Evolutionary conservation across 768 basidiomycete species (phyloP).

Genomic region (Lactarius sp.): DNA sequence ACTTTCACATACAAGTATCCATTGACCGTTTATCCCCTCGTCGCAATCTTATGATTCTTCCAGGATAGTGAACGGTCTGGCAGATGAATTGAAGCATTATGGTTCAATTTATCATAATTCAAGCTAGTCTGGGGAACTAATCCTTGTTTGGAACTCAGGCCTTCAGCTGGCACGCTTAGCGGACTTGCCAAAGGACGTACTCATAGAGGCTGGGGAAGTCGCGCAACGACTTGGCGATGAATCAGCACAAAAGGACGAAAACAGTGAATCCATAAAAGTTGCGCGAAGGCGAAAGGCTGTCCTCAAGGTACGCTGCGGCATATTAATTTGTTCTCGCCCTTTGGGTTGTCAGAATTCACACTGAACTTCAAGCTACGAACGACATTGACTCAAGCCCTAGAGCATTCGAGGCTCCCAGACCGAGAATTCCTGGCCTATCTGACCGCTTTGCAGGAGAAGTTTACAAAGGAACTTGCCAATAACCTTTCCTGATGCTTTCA

Average conservation of each 20-base stretch:
- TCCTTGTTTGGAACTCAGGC: constrained; percentile 43
- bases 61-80: constrained; percentile 71
- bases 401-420: constrained; percentile 70
- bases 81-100: constrained; percentile 63
- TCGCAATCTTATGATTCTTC: neutral
- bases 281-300: constrained; percentile 62
- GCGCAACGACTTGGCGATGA: constrained; percentile 54
- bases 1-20: constrained; percentile 72
- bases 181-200: constrained; percentile 71
- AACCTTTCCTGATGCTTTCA: constrained; percentile 29
- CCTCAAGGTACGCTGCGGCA: constrained; percentile 46
- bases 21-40: neutral
- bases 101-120: constrained; percentile 39
- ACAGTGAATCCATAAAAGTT: constrained; percentile 57
- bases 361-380: constrained; percentile 52
- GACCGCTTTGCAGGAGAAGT: constrained; percentile 62
- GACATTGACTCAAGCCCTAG: constrained; percentile 67
- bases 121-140: neutral
- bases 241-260: constrained; percentile 52
- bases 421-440: constrained; percentile 64
- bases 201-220: constrained; percentile 57
- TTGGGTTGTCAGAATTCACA: neutral
- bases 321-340: neutral
- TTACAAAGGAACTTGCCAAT: constrained; percentile 50
- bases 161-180: constrained; percentile 85